Percentiles rank a stretch among this genome's conserved stretches.
These are phyloP conservation scores for Penicillium corylophilum DNA, from an alignment of 2,329 filamentous ascomycete species.

Conservation along the genomic window DNA sequence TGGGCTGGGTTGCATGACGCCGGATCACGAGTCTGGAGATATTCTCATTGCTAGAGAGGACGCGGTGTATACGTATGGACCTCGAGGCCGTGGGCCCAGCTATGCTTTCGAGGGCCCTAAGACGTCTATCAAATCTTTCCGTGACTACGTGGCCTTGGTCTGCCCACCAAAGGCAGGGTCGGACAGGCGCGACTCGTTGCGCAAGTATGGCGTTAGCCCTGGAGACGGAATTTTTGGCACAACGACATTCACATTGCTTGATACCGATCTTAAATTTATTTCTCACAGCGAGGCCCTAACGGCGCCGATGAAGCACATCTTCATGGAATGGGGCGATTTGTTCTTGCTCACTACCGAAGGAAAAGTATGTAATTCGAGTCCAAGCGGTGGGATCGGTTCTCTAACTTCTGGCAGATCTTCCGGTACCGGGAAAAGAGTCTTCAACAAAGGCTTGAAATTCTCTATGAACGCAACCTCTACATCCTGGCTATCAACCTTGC, in stretches of 20 bases:
- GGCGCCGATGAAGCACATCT: slow-evolving; percentile 74
- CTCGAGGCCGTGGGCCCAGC: slow-evolving; percentile 80
- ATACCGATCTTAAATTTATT: slow-evolving; percentile 85
- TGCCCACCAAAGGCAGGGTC: slow-evolving; percentile 68
- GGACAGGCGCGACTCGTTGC: slow-evolving; percentile 60
- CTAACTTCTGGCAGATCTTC: slow-evolving; percentile 60
- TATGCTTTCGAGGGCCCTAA: slow-evolving; percentile 92
- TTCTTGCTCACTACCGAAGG: slow-evolving; percentile 90
- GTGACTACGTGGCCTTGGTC: slow-evolving; percentile 82
- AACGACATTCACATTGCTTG: slow-evolving; percentile 85
- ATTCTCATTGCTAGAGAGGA: slow-evolving; percentile 92
- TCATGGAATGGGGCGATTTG: slow-evolving; percentile 86
- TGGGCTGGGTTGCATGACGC: slow-evolving; percentile 90
- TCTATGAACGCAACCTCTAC: slow-evolving; percentile 93
- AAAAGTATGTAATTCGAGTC: slow-evolving; percentile 60
- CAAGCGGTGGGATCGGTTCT: not conserved
- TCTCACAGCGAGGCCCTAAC: slow-evolving; percentile 84
- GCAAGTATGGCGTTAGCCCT: slow-evolving; percentile 70
- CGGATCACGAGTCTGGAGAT: slow-evolving; percentile 75
- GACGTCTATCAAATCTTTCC: slow-evolving; percentile 73
- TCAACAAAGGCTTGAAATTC: slow-evolving; percentile 84
- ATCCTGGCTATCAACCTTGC: slow-evolving; percentile 88
- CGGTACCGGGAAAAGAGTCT: slow-evolving; percentile 89
- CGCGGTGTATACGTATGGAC: slow-evolving; percentile 89
- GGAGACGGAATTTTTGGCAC: slow-evolving; percentile 81